Evolutionary conservation across 2,329 filamentous ascomycete genomes (phyloP), one percentile per base, ranked within the genome.

Genomic region (Incumbomyces lentus): DNA sequence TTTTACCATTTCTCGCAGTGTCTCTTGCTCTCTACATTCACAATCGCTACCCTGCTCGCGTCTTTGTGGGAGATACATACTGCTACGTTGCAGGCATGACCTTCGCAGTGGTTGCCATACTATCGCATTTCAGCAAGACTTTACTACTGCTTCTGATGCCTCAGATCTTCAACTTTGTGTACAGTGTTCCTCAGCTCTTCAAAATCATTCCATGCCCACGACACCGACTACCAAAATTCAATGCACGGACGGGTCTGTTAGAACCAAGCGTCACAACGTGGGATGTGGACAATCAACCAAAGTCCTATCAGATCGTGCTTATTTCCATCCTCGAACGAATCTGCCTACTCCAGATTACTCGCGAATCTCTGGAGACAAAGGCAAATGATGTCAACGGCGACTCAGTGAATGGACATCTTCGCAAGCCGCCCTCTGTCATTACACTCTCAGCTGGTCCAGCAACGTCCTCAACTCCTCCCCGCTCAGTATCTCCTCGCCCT

Each of bases 21-120:
- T 95, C 88, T 6, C 67, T 84, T 42, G 92, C 92, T 7, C 75
- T 98, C 13, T 77, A 92, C 60, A 79, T 69, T 62, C 89, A 98
- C 71, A 98, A 98, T 67, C 93, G 88, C 86, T 98, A 88, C 62
- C 92, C 92, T 0, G 87, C 90, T 18, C 82, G 81, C 58, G 92
- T 96, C 8, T 98, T 98, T 60, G 90, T 96, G 8, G 92, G 92
- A 47, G 92, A 98, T 66, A 98, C 92, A 3, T 98, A 96, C 74
- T 98, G 92, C 75, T 98, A 98, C 69, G 95, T 98, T 65, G 92
- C 92, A 1, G 92, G 92, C 55, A 98, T 98, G 88, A 86, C 96
- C 33, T 98, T 98, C 63, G 92, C 90, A 45, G 89, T 95, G 37
- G 92, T 96, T 54, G 88, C 87, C 53, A 96, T 98, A 60, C 75